These are phyloP conservation scores for Graphilbum sp. DNA, from an alignment of 2,329 filamentous ascomycete species.

Conservation along the genomic window DNA sequence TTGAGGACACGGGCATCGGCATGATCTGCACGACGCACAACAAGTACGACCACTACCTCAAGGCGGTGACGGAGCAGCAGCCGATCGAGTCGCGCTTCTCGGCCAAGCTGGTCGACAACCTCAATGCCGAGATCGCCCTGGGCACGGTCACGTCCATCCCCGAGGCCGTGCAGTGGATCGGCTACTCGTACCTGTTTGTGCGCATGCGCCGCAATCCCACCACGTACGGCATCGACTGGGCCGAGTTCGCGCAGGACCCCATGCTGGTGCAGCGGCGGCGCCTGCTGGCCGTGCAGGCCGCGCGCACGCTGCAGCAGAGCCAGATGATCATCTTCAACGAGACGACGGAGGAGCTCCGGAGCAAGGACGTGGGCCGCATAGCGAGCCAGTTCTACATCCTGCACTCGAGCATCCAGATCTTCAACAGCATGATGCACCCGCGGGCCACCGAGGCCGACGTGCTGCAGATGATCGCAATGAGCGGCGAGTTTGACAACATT, in stretches of 20 bases:
- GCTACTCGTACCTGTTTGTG: conserved; percentile 94
- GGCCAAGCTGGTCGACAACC: conserved; percentile 81
- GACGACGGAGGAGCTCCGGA: conserved; percentile 74
- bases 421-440: conserved; percentile 87
- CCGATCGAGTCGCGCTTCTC: conserved; percentile 97
- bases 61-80: conserved; percentile 85
- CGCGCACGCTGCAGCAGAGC: conserved; percentile 70
- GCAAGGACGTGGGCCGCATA: conserved; percentile 91
- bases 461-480: conserved; percentile 92
- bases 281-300: conserved; percentile 76
- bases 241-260: conserved; percentile 76
- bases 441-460: conserved; percentile 81
- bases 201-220: conserved; percentile 87
- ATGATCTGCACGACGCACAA: conserved; percentile 98
- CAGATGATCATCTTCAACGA: conserved; percentile 99
- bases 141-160: conserved; percentile 89
- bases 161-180: conserved; percentile 92
- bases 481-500: conserved; percentile 94
- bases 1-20: conserved; percentile 92
- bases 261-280: conserved; percentile 72
- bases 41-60: conserved; percentile 78
- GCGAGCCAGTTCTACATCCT: conserved; percentile 95
- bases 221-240: conserved; percentile 89
- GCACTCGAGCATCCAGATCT: conserved; percentile 85
- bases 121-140: conserved; percentile 87